Conservation (phyloP, 2,329 filamentous ascomycete species). For the Grosmannia serpens region DNA sequence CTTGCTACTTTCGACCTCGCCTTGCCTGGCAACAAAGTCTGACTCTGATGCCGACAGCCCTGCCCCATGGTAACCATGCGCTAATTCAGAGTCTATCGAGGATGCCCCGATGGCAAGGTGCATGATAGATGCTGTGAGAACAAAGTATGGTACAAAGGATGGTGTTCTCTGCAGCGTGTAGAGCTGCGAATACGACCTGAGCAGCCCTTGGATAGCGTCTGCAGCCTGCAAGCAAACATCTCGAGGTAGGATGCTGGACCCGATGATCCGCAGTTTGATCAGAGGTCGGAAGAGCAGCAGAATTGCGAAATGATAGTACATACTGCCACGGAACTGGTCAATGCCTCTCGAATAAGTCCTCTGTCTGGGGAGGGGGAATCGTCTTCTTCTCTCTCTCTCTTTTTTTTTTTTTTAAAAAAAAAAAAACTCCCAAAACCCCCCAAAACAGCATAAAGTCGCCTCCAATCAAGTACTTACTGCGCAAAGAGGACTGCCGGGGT, state of each 20-base stretch:
- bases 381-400: background rate
- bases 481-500: constrained; percentile 62
- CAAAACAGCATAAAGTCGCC: too few relatives aligned
- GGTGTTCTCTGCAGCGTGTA: constrained; percentile 48
- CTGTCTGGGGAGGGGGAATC: background rate
- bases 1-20: background rate
- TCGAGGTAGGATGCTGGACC: constrained; percentile 50
- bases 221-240: constrained; percentile 55
- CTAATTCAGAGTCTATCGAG: background rate
- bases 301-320: constrained; percentile 62
- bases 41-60: background rate
- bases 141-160: constrained; percentile 50
- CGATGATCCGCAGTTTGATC: constrained; percentile 52
- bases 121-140: constrained; percentile 50
- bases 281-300: constrained; percentile 63
- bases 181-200: constrained; percentile 44
- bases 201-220: constrained; percentile 44
- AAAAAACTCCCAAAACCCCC: too few relatives aligned
- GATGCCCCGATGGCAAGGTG: constrained; percentile 42
- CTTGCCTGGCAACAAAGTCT: background rate
- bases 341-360: too few relatives aligned
- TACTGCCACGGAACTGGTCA: constrained; percentile 26
- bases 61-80: background rate
- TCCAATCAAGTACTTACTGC: constrained; percentile 45
- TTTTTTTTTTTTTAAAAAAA: too few relatives aligned